These are phyloP conservation scores for Umbelopsis isabellina DNA, from an alignment of 192 early-diverging fungal genomes.

Conservation along the genomic window DNA sequence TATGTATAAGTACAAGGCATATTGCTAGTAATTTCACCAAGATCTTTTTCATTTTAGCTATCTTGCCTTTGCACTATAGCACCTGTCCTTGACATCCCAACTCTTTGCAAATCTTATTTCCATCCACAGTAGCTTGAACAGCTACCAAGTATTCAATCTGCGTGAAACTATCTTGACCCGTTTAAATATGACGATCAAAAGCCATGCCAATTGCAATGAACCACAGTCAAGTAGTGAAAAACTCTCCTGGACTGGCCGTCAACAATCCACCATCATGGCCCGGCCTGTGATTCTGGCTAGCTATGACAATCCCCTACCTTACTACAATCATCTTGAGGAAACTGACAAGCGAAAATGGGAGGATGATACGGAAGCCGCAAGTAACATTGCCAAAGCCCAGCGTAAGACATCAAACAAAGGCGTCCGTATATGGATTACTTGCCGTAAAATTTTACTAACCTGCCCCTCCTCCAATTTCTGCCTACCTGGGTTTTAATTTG, in stretches of 20 bases:
- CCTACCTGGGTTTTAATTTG: conserved; percentile 11
- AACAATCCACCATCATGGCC: neutral
- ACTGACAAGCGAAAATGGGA: conserved; percentile 18
- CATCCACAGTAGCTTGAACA: neutral
- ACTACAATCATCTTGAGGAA: conserved; percentile 14
- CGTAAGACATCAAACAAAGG: conserved; percentile 18
- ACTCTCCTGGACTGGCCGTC: conserved; percentile 1
- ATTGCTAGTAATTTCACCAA: neutral
- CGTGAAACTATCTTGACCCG: conserved; percentile 9
- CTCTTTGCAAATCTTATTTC: neutral
- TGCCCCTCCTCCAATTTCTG: neutral
- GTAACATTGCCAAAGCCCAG: conserved; percentile 15
- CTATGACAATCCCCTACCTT: conserved; percentile 17
- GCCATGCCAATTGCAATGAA: conserved; percentile 19
- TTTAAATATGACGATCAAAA: conserved; percentile 21
- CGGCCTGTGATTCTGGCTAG: conserved; percentile 3
- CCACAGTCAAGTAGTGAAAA: conserved; percentile 20
- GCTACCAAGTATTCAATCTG: neutral
- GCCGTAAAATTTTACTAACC: conserved; percentile 17
- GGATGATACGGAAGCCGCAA: conserved; percentile 9
- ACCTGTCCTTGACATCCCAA: neutral
- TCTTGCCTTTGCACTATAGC: neutral
- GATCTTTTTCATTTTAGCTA: neutral
- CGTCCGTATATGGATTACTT: neutral
- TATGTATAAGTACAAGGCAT: conserved; percentile 16